phyloP scores from a whole-genome alignment of 441 rosid species.

The Codiaeum variegatum region DNA sequence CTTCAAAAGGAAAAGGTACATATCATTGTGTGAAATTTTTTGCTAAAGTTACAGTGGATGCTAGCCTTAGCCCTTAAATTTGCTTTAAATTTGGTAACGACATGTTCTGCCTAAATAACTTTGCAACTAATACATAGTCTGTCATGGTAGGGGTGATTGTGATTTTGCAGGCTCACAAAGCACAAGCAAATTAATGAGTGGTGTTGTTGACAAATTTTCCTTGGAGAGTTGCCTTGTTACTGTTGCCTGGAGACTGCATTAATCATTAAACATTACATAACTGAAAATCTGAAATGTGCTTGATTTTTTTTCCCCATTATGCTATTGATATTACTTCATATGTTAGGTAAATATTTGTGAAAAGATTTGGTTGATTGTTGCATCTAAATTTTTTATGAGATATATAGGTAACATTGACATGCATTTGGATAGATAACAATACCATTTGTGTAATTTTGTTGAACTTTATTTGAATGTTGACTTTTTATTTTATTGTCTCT shows the following conservation, averaged over 20 bases:
- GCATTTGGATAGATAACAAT: not conserved
- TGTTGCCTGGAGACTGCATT: not conserved
- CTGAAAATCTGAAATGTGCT: not conserved
- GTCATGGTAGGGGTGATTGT: not conserved
- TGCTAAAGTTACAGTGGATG: not conserved
- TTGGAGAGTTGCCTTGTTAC: not conserved
- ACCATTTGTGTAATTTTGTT: constrained; percentile 2
- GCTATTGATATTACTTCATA: not conserved
- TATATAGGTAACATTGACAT: not conserved
- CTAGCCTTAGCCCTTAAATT: not conserved
- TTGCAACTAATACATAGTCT: not conserved
- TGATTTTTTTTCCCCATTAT: not conserved
- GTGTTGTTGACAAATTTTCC: not conserved
- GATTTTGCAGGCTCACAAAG: not conserved
- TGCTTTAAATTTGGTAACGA: not conserved
- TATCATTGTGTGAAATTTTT: not conserved
- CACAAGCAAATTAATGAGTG: not conserved
- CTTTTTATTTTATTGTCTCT: not conserved
- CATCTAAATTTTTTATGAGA: not conserved
- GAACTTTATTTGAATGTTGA: not conserved
- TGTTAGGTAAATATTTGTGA: not conserved
- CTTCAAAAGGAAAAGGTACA: constrained; percentile 90
- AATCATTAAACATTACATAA: not conserved
- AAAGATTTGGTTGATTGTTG: not conserved
- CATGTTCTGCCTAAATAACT: not conserved